phyloP scores from a whole-genome alignment of 169 alveolate genomes.

The Neospora caninum region DNA sequence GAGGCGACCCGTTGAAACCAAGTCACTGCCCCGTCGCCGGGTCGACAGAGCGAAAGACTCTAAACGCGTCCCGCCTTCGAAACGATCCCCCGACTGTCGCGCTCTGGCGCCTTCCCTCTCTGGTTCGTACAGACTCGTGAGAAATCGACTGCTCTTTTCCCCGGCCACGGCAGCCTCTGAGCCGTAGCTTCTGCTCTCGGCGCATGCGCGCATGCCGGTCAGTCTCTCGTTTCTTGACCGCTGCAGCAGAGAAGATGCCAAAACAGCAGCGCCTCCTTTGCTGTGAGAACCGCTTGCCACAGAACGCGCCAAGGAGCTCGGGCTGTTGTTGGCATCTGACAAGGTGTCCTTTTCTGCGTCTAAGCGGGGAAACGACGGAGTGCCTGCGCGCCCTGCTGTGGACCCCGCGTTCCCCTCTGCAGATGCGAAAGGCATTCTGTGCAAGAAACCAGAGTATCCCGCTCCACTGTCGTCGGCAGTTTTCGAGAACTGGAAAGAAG shows the following conservation, averaged over 20 bases:
- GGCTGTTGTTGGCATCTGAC: background rate
- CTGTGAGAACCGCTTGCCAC: background rate
- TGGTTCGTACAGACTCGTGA: background rate
- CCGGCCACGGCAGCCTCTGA: background rate
- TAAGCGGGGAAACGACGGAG: background rate
- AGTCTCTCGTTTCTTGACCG: background rate
- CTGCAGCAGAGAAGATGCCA: background rate
- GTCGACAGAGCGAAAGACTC: too few species aligned
- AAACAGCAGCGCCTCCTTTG: background rate
- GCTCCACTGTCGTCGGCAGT: background rate
- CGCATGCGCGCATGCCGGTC: background rate
- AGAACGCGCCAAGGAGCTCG: background rate
- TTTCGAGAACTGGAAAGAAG: background rate
- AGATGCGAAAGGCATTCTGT: background rate
- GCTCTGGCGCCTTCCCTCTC: background rate
- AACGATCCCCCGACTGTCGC: too few species aligned
- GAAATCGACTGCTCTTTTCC: background rate
- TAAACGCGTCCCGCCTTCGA: too few species aligned
- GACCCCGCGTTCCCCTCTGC: background rate
- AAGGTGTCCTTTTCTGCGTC: background rate
- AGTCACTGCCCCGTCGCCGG: too few species aligned
- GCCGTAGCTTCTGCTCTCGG: background rate
- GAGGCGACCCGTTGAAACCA: too few species aligned
- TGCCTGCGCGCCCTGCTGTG: background rate
- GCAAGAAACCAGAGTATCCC: background rate